Evolutionary conservation across 2,329 filamentous ascomycete species (phyloP).

Genomic region (Acephala macrosclerotiorum): DNA sequence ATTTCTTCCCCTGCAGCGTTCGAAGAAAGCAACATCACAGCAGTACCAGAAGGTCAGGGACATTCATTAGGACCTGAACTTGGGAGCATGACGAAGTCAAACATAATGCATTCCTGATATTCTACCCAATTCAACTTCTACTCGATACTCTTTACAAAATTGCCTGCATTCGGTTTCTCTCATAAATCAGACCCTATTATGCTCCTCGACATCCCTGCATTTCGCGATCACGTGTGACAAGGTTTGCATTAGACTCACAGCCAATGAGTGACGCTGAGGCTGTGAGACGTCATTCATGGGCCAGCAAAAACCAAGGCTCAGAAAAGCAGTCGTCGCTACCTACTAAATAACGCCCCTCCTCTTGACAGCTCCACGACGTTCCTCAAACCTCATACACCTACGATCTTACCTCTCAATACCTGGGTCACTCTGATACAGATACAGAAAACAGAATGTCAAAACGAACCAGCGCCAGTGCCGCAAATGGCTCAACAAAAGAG

Average conservation of each 20-base stretch:
- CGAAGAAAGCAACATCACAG: too few relatives aligned
- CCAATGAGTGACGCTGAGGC: background rate
- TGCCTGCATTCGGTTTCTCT: too few relatives aligned
- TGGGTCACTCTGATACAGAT: background rate
- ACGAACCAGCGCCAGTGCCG: conserved; percentile 58
- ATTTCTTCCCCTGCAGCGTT: too few relatives aligned
- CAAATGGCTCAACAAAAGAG: conserved; percentile 57
- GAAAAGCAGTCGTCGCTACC: conserved; percentile 1
- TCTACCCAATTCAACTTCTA: too few relatives aligned
- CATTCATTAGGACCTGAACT: too few relatives aligned
- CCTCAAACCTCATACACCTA: conserved; percentile 1
- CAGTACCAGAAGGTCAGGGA: too few relatives aligned
- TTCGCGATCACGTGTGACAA: background rate
- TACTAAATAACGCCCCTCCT: background rate
- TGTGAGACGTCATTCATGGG: conserved; percentile 7
- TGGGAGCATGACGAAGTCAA: too few relatives aligned
- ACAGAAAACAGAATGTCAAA: conserved; percentile 65
- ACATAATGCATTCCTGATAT: too few relatives aligned
- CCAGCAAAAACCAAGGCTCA: conserved; percentile 10
- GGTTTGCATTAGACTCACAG: background rate
- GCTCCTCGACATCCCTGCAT: background rate
- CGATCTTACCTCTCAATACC: background rate
- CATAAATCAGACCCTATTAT: too few relatives aligned
- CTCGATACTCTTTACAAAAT: too few relatives aligned
- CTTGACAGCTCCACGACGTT: background rate